These are phyloP conservation scores for Pleurotus eryngii DNA, from an alignment of 768 basidiomycete genomes.

Conservation along the genomic window DNA sequence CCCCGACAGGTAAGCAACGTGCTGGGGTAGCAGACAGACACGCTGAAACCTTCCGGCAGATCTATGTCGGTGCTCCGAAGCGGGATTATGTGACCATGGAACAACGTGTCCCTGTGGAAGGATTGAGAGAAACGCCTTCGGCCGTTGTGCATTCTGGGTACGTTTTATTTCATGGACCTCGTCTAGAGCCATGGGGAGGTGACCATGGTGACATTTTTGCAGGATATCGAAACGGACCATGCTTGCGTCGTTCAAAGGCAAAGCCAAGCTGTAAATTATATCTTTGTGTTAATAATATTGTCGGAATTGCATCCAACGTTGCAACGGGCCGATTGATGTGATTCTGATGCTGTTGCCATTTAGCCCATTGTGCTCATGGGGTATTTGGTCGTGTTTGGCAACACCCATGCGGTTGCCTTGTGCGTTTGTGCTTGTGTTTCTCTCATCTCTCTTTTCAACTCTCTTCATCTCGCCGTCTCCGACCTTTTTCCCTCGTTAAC, in stretches of 20 bases:
- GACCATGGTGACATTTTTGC: conserved; percentile 34
- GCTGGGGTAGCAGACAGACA: conserved; percentile 9
- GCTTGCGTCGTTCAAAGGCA: conserved; percentile 59
- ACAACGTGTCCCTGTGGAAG: conserved; percentile 53
- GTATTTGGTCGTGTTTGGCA: conserved; percentile 14
- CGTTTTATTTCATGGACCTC: conserved; percentile 25
- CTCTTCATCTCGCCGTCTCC: conserved; percentile 22
- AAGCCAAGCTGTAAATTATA: conserved; percentile 40
- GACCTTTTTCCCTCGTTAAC: conserved; percentile 23
- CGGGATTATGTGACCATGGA: conserved; percentile 73
- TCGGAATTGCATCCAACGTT: neutral
- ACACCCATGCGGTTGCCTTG: conserved; percentile 6
- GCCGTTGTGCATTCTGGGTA: conserved; percentile 73
- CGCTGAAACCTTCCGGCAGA: conserved; percentile 32
- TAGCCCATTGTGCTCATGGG: neutral
- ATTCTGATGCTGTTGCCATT: neutral
- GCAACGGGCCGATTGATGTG: neutral
- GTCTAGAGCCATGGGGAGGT: conserved; percentile 17
- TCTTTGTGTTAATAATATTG: conserved; percentile 1
- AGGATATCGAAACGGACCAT: conserved; percentile 69
- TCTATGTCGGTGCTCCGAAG: conserved; percentile 74
- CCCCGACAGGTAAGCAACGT: conserved; percentile 63
- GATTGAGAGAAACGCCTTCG: conserved; percentile 56
- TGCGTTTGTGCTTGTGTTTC: conserved; percentile 12
- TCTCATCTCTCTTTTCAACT: conserved; percentile 22